Percentiles rank a stretch among this genome's conserved stretches.
Evolutionary conservation across 176 grass and related monocot genomes (phyloP).

Genomic region (Tuctoria greenei): DNA sequence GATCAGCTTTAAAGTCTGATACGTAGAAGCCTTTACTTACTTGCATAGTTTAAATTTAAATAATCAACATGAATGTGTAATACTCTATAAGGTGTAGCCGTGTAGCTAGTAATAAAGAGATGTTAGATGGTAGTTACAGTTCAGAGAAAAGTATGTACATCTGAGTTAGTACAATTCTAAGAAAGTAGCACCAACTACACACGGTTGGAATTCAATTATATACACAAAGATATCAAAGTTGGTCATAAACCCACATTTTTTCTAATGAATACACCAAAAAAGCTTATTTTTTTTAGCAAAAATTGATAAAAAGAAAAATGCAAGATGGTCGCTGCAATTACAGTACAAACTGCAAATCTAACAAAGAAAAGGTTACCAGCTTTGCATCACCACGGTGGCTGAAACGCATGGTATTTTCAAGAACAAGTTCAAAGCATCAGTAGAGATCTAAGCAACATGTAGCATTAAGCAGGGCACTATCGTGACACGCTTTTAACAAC

Average conservation of each 20-base stretch:
- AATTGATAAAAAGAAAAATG: background rate
- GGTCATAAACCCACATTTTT: background rate
- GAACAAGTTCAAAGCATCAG: slow-evolving; percentile 5
- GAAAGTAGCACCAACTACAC: no score
- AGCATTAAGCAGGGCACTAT: background rate
- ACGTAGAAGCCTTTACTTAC: background rate
- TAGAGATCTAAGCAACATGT: background rate
- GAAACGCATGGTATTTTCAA: background rate
- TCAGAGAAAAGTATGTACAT: slow-evolving; percentile 8
- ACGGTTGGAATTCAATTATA: background rate
- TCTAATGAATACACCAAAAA: background rate
- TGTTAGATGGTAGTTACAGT: background rate
- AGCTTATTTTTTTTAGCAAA: background rate
- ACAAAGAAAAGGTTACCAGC: background rate
- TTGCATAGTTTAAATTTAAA: background rate
- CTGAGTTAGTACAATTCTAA: background rate
- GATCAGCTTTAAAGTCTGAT: background rate
- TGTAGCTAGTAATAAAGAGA: slow-evolving; percentile 3
- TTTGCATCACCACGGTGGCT: background rate
- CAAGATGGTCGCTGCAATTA: background rate
- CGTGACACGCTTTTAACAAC: background rate
- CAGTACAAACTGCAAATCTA: background rate
- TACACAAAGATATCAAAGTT: no score
- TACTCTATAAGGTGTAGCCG: background rate
- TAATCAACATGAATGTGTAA: background rate